Conservation (phyloP, 192 early-diverging fungal genomes). For the Haplosporangium gracile region DNA sequence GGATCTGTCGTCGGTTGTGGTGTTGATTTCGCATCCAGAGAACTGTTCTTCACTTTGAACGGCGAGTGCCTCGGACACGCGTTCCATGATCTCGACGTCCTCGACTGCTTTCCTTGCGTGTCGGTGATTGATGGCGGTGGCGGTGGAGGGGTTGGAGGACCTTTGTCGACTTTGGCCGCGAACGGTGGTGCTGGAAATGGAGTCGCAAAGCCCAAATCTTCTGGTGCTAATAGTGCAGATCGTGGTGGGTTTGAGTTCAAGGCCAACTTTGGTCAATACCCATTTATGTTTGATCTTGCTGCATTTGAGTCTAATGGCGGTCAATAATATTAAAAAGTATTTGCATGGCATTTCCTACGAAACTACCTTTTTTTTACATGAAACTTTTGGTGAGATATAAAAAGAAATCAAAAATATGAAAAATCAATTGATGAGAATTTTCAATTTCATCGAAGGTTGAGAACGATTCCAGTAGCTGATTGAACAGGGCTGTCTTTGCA, state of each 20-base stretch:
- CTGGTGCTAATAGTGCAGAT: neutral
- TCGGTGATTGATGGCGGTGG: constrained; percentile 39
- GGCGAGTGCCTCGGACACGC: constrained; percentile 54
- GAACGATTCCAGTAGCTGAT: too few species aligned
- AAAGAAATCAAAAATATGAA: constrained; percentile 1
- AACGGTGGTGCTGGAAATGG: neutral
- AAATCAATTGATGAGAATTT: neutral
- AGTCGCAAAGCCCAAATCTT: neutral
- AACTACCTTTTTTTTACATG: neutral
- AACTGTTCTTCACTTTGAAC: constrained; percentile 53
- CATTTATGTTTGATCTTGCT: constrained; percentile 48
- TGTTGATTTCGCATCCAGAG: constrained; percentile 44
- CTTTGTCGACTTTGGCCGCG: constrained; percentile 24
- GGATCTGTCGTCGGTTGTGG: constrained; percentile 52
- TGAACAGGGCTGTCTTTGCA: too few species aligned
- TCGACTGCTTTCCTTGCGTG: constrained; percentile 47
- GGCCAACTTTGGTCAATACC: constrained; percentile 49
- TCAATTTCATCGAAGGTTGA: too few species aligned
- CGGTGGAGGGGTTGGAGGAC: constrained; percentile 30
- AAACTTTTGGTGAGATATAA: neutral
- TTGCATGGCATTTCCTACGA: neutral
- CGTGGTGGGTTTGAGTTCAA: constrained; percentile 48
- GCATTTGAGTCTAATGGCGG: constrained; percentile 38
- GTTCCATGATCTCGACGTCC: constrained; percentile 45
- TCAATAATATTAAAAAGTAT: neutral